A percentile compares a stretch with the other conserved stretches of the same genome.
phyloP scores from a whole-genome alignment of 345 rosid genomes.

The Hibiscus syriacus region DNA sequence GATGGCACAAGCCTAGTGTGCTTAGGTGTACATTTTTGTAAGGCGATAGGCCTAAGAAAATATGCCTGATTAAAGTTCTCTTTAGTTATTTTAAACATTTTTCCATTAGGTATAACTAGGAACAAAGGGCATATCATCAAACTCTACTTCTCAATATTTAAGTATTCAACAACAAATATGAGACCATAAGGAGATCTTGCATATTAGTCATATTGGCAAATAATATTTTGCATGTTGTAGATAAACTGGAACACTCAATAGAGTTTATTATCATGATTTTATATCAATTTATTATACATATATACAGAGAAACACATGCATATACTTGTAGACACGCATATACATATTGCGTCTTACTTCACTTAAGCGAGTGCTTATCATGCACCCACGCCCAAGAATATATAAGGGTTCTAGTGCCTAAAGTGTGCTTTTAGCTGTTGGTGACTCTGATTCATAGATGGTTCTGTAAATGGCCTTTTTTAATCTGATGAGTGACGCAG shows the following conservation, averaged over 20 bases:
- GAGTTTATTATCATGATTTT: background rate
- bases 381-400: background rate
- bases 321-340: background rate
- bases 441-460: background rate
- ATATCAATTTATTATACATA: background rate
- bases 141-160: background rate
- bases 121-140: background rate
- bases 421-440: background rate
- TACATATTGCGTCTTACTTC: background rate
- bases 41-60: background rate
- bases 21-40: background rate
- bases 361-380: background rate
- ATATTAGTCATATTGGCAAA: background rate
- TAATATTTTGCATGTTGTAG: background rate
- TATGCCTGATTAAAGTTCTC: background rate
- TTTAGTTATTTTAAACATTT: background rate
- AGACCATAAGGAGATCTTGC: background rate
- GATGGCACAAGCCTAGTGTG: background rate
- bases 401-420: background rate
- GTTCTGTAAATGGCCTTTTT: slow-evolving; percentile 13
- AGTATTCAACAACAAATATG: background rate
- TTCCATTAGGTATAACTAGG: background rate
- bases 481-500: slow-evolving; percentile 45
- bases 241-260: background rate
- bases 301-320: background rate